A percentile compares a stretch with the other conserved stretches of the same genome.
Conservation (phyloP, 2,329 filamentous ascomycete genomes). For the Hymenoscyphus infarciens region DNA sequence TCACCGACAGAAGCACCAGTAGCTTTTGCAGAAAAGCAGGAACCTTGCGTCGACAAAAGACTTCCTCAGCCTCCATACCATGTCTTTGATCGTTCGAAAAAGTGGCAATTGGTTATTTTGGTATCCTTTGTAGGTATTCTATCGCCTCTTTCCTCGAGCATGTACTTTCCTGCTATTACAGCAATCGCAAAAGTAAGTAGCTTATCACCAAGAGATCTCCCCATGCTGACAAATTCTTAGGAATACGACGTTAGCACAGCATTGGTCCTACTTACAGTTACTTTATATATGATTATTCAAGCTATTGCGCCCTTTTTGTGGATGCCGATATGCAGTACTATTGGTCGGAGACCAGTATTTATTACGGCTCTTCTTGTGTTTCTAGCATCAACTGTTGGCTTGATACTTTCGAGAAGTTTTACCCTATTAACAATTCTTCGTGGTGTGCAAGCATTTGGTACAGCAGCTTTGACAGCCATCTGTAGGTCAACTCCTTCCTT, state of each 20-base stretch:
- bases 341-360: slow-evolving; percentile 52
- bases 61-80: slow-evolving; percentile 16
- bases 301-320: slow-evolving; percentile 51
- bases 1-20: slow-evolving; percentile 6
- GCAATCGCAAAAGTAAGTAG: slow-evolving; percentile 13
- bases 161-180: slow-evolving; percentile 23
- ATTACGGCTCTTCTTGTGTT: slow-evolving; percentile 46
- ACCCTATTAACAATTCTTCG: slow-evolving; percentile 48
- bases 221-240: slow-evolving; percentile 3
- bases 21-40: neutral
- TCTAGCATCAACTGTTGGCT: slow-evolving; percentile 43
- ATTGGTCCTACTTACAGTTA: slow-evolving; percentile 18
- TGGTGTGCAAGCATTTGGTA: slow-evolving; percentile 55
- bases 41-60: slow-evolving; percentile 6
- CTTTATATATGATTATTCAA: slow-evolving; percentile 45
- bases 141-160: slow-evolving; percentile 23
- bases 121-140: slow-evolving; percentile 21
- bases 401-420: slow-evolving; percentile 42
- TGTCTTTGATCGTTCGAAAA: slow-evolving; percentile 32
- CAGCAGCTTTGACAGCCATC: slow-evolving; percentile 56
- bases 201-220: neutral
- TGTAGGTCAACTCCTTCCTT: slow-evolving; percentile 5
- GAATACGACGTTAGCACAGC: slow-evolving; percentile 15
- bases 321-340: slow-evolving; percentile 44
- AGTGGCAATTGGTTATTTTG: slow-evolving; percentile 45